A percentile compares a stretch with the other conserved stretches of the same genome.
Evolutionary conservation across 257 asterid species (phyloP).

Genomic region (Eucommia ulmoides): DNA sequence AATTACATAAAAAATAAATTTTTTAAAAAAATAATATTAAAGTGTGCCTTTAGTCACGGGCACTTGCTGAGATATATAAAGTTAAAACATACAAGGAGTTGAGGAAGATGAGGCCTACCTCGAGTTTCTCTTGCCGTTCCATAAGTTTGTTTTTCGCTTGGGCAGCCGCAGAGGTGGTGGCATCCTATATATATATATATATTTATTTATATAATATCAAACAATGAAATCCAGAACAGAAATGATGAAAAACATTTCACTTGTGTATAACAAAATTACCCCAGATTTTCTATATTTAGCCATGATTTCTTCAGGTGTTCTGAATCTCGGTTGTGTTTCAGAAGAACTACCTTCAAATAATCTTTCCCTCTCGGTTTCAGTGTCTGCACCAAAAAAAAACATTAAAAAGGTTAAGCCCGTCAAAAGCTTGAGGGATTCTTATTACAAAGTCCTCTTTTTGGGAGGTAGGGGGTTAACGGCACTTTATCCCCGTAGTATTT

Average conservation of each 20-base stretch:
- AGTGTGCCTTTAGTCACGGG: background rate
- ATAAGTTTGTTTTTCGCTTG: constrained; percentile 79
- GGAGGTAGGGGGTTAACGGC: too few relatives aligned
- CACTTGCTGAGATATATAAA: background rate
- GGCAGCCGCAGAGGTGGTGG: constrained; percentile 62
- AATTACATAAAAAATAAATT: background rate
- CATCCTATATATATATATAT: constrained; percentile 38
- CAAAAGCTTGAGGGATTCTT: too few relatives aligned
- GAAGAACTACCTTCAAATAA: constrained; percentile 63
- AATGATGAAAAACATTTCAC: constrained; percentile 7
- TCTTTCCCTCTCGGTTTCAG: constrained; percentile 47
- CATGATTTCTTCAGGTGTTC: constrained; percentile 89
- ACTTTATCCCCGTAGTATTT: too few relatives aligned
- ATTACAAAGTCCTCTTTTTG: too few relatives aligned
- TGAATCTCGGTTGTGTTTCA: constrained; percentile 45
- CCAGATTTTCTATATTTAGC: constrained; percentile 77
- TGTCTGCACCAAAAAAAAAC: constrained; percentile 24
- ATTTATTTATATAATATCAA: constrained; percentile 14
- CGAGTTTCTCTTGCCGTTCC: constrained; percentile 83
- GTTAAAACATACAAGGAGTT: too few relatives aligned
- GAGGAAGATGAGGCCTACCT: constrained; percentile 30
- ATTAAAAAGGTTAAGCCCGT: constrained; percentile 5
- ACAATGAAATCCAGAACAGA: background rate
- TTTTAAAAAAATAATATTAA: too few relatives aligned
- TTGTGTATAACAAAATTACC: constrained; percentile 29